Conservation (phyloP, 2,329 filamentous ascomycete genomes). For the Trichoderma pleuroti region DNA sequence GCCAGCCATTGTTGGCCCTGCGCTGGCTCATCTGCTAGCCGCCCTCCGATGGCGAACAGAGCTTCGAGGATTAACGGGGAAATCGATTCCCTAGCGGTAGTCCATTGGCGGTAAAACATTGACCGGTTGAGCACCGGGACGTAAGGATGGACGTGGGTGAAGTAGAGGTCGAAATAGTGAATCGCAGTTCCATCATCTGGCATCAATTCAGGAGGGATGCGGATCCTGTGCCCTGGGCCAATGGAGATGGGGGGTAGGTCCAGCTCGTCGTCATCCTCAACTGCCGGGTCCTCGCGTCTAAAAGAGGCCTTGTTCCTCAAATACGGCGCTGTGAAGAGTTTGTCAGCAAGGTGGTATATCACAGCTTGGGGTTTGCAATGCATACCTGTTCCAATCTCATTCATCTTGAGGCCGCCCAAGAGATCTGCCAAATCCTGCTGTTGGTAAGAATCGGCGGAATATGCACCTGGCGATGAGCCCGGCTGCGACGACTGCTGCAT, state of each 20-base stretch:
- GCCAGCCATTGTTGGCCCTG: conserved; percentile 92
- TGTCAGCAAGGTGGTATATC: background rate
- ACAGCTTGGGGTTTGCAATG: background rate
- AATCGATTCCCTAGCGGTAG: conserved; percentile 73
- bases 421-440: conserved; percentile 74
- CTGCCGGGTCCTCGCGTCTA: conserved; percentile 54
- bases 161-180: conserved; percentile 87
- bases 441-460: conserved; percentile 61
- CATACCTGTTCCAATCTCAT: conserved; percentile 81
- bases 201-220: conserved; percentile 92
- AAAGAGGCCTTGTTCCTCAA: conserved; percentile 62
- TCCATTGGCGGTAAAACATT: conserved; percentile 87
- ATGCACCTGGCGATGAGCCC: conserved; percentile 45
- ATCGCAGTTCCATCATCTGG: conserved; percentile 77
- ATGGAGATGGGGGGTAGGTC: conserved; percentile 66
- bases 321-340: conserved; percentile 65
- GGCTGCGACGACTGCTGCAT: conserved; percentile 31
- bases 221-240: conserved; percentile 70
- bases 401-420: conserved; percentile 81
- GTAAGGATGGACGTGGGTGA: conserved; percentile 86
- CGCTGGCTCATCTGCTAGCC: conserved; percentile 76
- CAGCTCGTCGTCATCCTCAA: conserved; percentile 69
- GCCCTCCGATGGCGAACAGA: conserved; percentile 83
- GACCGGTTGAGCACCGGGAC: conserved; percentile 82
- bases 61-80: conserved; percentile 87